Conservation (phyloP, 208 protist species). For the Kentomonas sorsogonicus region DNA sequence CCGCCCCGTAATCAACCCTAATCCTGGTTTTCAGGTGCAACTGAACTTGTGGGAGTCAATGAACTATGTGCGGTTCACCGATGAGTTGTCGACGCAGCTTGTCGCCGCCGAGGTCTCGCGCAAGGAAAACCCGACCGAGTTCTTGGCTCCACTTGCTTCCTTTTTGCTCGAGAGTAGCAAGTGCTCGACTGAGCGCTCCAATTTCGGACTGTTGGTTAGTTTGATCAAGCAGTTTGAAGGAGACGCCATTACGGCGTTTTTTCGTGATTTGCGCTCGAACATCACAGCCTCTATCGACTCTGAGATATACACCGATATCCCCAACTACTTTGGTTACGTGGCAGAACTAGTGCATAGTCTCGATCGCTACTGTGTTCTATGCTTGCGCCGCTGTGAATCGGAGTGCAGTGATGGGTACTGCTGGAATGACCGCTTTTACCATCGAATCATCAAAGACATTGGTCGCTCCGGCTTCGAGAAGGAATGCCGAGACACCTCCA, state of each 20-base stretch:
- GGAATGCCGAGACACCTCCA: constrained; percentile 38
- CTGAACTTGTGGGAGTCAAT: constrained; percentile 50
- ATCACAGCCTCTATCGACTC: constrained; percentile 39
- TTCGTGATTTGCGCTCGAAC: constrained; percentile 31
- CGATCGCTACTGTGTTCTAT: constrained; percentile 18
- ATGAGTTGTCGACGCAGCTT: constrained; percentile 44
- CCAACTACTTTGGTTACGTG: constrained; percentile 72
- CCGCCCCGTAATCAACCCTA: constrained; percentile 62
- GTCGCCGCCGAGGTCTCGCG: constrained; percentile 40
- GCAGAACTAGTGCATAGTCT: constrained; percentile 59
- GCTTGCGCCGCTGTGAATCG: not conserved
- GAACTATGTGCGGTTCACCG: constrained; percentile 42
- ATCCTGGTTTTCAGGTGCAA: constrained; percentile 68
- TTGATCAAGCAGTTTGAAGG: constrained; percentile 9
- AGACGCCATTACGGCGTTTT: constrained; percentile 22
- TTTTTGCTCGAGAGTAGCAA: constrained; percentile 44
- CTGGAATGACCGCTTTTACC: constrained; percentile 63
- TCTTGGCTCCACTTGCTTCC: constrained; percentile 31
- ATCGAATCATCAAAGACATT: constrained; percentile 47
- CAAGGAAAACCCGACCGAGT: constrained; percentile 23
- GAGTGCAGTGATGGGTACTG: constrained; percentile 1
- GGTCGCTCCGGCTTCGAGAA: constrained; percentile 41
- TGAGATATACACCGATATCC: constrained; percentile 73
- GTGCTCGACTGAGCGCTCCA: constrained; percentile 44
- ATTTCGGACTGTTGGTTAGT: constrained; percentile 45